Conservation (phyloP, 2,329 filamentous ascomycete species). For the Beauveria bassiana region DNA sequence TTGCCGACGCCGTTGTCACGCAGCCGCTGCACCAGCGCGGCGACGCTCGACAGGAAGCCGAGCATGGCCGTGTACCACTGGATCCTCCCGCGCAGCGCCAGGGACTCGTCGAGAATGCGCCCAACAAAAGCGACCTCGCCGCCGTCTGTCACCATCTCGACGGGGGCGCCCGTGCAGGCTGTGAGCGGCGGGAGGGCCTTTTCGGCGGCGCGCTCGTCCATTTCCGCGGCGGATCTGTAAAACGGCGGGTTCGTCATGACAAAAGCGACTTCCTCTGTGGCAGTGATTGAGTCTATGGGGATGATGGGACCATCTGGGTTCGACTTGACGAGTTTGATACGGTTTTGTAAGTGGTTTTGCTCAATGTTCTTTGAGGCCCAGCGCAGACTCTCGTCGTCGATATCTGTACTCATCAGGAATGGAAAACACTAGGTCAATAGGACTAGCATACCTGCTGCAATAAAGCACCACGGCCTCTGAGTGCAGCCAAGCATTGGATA, state of each 20-base stretch:
- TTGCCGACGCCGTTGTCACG: constrained; percentile 57
- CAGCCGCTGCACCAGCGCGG: constrained; percentile 52
- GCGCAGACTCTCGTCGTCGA: constrained; percentile 61
- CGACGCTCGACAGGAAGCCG: constrained; percentile 66
- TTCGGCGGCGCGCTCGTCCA: constrained; percentile 53
- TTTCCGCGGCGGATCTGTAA: constrained; percentile 66
- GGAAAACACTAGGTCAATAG: neutral
- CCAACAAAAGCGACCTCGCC: constrained; percentile 71
- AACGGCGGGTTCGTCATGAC: constrained; percentile 95
- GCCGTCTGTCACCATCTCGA: constrained; percentile 79
- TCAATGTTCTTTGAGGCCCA: constrained; percentile 61
- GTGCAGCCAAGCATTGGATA: constrained; percentile 76
- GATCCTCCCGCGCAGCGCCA: constrained; percentile 50
- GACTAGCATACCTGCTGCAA: constrained; percentile 46
- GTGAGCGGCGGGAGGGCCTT: constrained; percentile 65
- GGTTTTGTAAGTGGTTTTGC: constrained; percentile 54
- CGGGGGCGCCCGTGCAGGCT: constrained; percentile 65
- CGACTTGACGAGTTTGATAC: constrained; percentile 58
- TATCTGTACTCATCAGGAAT: constrained; percentile 41
- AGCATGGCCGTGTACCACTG: constrained; percentile 92
- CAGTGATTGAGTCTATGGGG: constrained; percentile 47
- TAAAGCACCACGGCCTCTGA: constrained; percentile 65
- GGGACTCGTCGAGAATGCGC: constrained; percentile 63
- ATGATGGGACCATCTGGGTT: constrained; percentile 49
- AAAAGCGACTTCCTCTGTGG: constrained; percentile 57